Base-by-base conservation (phyloP, 352 stramenopile species). In the Phytophthora brassicae region DNA sequence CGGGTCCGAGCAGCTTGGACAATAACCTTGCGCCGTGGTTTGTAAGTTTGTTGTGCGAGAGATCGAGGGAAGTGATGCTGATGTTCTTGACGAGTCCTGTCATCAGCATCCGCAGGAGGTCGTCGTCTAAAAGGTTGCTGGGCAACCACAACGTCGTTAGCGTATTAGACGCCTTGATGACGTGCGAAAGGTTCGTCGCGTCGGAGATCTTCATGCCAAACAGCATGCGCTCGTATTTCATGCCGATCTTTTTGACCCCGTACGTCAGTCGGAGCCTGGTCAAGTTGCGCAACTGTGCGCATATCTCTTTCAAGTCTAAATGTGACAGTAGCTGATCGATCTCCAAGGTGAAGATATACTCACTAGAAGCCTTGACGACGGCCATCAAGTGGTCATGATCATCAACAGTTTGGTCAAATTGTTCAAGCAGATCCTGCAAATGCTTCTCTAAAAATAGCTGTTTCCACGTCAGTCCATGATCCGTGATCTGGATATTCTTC, bases 121-220 rank as follows among this genome's bases (percentile, higher is more conserved):
- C 89, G 62, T 98, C 92, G 60, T 98, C 91, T 8, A 98, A 76
- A 26, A 97, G 68, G 64, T 97, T 98, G 56, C 87, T 86, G 36
- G 80, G 77, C 8, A 98, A 66, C 64, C 82, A 83, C 2, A 98
- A 66, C n/a, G 87, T 90, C 23, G 92, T 97, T n/a, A 98, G 70
- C 24, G 80, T 95, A 38, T 71, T 80, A 7, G 88, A 89, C 23
- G 72, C 60, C 62, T 96, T 94, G 31, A 97, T 80, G 28, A 86
- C 78, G 44, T 97, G 90, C 9, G 90, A 93, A 4, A 98, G 68
- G 36, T 83, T 95, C 6, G 80, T 95, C 0, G 92, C 91, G 62
- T 98, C 92, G 4, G 84, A 96, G 44, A 98, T 97, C 66, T 97
- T 97, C 92, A 98, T 98, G 6, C 94, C 94, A 53, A 98, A 97